phyloP scores from a whole-genome alignment of 2,329 filamentous ascomycete genomes.

The Ceratocystis colombiana region DNA sequence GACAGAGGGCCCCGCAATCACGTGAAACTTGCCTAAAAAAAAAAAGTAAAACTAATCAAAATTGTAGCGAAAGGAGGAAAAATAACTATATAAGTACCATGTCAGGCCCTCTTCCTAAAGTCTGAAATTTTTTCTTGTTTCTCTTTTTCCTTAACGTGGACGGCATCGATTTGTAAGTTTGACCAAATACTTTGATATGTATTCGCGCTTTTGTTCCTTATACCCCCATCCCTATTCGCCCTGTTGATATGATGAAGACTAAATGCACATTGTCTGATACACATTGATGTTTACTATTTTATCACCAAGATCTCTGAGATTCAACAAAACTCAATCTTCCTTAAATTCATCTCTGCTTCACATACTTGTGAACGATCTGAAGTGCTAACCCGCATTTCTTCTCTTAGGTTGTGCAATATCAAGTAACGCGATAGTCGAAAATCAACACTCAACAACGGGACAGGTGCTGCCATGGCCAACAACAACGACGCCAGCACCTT shows the following conservation, averaged over 20 bases:
- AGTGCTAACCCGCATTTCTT: conserved; percentile 3
- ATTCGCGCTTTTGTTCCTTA: neutral
- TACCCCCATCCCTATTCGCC: neutral
- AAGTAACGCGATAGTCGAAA: neutral
- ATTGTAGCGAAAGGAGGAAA: neutral
- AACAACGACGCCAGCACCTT: conserved; percentile 37
- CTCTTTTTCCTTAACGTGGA: conserved; percentile 20
- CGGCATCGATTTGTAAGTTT: conserved; percentile 32
- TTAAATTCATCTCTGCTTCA: neutral
- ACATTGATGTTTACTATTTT: conserved; percentile 47
- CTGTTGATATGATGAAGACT: conserved; percentile 42
- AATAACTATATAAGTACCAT: conserved; percentile 20
- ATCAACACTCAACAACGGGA: neutral
- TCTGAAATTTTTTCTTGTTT: conserved; percentile 13
- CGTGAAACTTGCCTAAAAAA: neutral
- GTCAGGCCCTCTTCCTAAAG: neutral
- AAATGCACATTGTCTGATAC: conserved; percentile 49
- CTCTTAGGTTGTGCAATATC: neutral
- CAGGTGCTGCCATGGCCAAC: neutral
- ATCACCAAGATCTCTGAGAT: conserved; percentile 68
- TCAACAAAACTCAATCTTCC: neutral
- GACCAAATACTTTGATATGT: neutral
- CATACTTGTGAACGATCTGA: neutral
- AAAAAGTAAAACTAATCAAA: neutral
- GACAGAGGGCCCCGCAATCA: conserved; percentile 10